Conservation (phyloP, 371 early-diverging fungal species). For the Actinomortierella ambigua region DNA sequence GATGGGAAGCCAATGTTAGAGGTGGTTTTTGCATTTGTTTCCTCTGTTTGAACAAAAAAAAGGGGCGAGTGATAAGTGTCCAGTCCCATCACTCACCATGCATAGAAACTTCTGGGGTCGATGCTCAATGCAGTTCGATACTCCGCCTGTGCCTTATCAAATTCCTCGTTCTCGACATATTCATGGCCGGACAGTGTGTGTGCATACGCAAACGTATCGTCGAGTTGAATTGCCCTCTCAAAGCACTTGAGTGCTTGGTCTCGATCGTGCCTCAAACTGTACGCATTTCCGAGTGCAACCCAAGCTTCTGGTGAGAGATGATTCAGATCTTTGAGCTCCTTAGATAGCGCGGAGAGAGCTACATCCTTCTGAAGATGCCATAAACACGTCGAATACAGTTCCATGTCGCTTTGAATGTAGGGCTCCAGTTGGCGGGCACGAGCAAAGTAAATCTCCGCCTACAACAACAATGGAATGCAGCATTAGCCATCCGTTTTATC, state of each 20-base stretch:
- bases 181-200: slow-evolving; percentile 86
- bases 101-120: slow-evolving; percentile 77
- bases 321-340: slow-evolving; percentile 63
- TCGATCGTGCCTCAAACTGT: slow-evolving; percentile 72
- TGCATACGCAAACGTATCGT: slow-evolving; percentile 71
- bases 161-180: slow-evolving; percentile 70
- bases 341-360: slow-evolving; percentile 67
- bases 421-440: slow-evolving; percentile 63
- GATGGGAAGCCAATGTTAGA: too few species aligned
- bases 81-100: slow-evolving; percentile 69
- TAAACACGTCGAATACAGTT: slow-evolving; percentile 73
- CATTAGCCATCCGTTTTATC: too few species aligned
- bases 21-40: background rate
- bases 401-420: slow-evolving; percentile 69
- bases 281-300: slow-evolving; percentile 78
- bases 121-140: slow-evolving; percentile 72
- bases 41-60: background rate
- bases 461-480: background rate
- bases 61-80: background rate
- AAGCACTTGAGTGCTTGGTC: slow-evolving; percentile 76
- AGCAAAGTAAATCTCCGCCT: slow-evolving; percentile 54
- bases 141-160: slow-evolving; percentile 68
- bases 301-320: slow-evolving; percentile 74
- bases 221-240: slow-evolving; percentile 72
- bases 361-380: slow-evolving; percentile 79